A percentile compares a stretch with the other conserved stretches of the same genome.
phyloP scores from a whole-genome alignment of 2,329 filamentous ascomycete species.

The Hortaea werneckii region DNA sequence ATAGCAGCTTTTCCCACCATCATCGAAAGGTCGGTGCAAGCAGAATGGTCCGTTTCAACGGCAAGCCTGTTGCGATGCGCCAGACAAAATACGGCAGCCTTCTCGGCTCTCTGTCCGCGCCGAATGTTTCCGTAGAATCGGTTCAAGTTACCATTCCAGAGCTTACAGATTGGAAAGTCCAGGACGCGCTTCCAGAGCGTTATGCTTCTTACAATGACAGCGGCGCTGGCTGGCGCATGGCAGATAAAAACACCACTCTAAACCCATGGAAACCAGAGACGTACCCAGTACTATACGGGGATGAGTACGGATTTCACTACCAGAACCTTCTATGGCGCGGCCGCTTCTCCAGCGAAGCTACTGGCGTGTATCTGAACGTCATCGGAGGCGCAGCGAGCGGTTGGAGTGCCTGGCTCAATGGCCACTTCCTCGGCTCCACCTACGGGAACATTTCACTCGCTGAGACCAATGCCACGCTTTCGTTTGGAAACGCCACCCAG shows the following conservation, averaged over 20 bases:
- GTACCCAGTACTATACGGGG: conserved; percentile 31
- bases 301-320: conserved; percentile 34
- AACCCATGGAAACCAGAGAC: conserved; percentile 30
- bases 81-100: conserved; percentile 29
- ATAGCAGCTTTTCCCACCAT: conserved; percentile 2
- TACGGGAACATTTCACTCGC: conserved; percentile 39
- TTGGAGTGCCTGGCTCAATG: conserved; percentile 51
- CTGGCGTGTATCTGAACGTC: conserved; percentile 40
- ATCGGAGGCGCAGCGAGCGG: conserved; percentile 48
- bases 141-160: conserved; percentile 29
- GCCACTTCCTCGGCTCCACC: conserved; percentile 45
- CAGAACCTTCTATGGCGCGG: conserved; percentile 34
- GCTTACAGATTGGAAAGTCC: conserved; percentile 38
- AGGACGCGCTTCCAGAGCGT: conserved; percentile 42
- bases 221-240: conserved; percentile 33
- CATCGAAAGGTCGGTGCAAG: conserved; percentile 8
- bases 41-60: conserved; percentile 28
- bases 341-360: conserved; percentile 29
- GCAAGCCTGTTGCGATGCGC: conserved; percentile 20
- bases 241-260: conserved; percentile 27
- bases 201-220: conserved; percentile 34
- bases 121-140: conserved; percentile 9
- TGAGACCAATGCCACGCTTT: conserved; percentile 33
- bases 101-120: conserved; percentile 20
- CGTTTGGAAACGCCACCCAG: conserved; percentile 41